A percentile compares a stretch with the other conserved stretches of the same genome.
These are phyloP conservation scores for Protomyces macrosporus DNA, from an alignment of 1,139 yeast species.

Conservation along the genomic window DNA sequence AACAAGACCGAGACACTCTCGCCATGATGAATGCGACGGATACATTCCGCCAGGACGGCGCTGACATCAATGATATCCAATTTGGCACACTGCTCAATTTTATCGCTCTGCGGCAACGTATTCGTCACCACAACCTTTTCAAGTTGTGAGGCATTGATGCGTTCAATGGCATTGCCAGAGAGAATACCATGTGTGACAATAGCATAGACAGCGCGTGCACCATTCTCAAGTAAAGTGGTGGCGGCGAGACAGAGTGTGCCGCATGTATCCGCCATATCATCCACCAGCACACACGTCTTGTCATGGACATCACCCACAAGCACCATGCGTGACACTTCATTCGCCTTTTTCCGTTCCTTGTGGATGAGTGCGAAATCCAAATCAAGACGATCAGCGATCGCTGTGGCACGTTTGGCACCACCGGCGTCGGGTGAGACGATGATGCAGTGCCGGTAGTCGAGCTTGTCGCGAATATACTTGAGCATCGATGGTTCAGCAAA, in stretches of 20 bases:
- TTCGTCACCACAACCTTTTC: constrained; percentile 90
- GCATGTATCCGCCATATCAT: constrained; percentile 91
- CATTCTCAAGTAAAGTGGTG: constrained; percentile 81
- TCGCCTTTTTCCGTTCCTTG: constrained; percentile 78
- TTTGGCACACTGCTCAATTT: constrained; percentile 49
- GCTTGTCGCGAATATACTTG: constrained; percentile 57
- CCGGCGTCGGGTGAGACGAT: constrained; percentile 98
- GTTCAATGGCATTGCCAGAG: constrained; percentile 80
- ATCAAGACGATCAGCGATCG: constrained; percentile 84
- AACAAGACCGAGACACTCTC: constrained; percentile 91
- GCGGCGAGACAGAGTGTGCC: constrained; percentile 91
- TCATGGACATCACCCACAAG: constrained; percentile 90
- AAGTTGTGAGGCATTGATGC: constrained; percentile 63
- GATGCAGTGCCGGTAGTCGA: constrained; percentile 59
- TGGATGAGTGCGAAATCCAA: constrained; percentile 92
- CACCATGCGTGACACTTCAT: constrained; percentile 92
- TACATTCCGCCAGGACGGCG: constrained; percentile 78
- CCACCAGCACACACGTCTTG: constrained; percentile 78
- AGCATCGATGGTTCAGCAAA: constrained; percentile 91
- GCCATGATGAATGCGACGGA: constrained; percentile 92
- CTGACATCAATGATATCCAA: constrained; percentile 85
- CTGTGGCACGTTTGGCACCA: constrained; percentile 95
- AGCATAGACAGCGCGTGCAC: constrained; percentile 81
- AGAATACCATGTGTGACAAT: constrained; percentile 89
- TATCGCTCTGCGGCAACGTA: constrained; percentile 73